These are phyloP conservation scores for Telfairia occidentalis DNA, from an alignment of 331 rosid species.

Conservation along the genomic window DNA sequence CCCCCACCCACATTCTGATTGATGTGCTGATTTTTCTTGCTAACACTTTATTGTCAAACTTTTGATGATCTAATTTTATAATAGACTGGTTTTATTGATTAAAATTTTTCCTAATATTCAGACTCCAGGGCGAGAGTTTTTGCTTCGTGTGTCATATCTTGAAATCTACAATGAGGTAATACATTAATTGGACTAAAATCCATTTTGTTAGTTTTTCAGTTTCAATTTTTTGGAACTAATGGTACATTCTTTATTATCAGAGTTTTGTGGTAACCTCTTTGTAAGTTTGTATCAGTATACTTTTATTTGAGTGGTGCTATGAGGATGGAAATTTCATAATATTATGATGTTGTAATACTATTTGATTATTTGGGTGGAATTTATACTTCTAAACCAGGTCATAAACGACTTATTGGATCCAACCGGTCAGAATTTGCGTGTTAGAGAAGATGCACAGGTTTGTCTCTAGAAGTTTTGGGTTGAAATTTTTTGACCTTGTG, in stretches of 20 bases:
- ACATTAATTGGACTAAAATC: neutral
- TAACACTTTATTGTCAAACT: neutral
- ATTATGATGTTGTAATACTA: neutral
- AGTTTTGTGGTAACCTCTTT: neutral
- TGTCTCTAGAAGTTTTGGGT: slow-evolving; percentile 13
- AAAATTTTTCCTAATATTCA: slow-evolving; percentile 21
- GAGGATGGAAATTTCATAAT: neutral
- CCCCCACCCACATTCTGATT: too few species aligned
- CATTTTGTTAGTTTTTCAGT: neutral
- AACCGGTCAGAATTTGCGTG: slow-evolving; percentile 95
- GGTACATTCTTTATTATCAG: neutral
- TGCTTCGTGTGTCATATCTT: slow-evolving; percentile 90
- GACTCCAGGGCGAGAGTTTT: slow-evolving; percentile 99
- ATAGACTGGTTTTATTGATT: neutral
- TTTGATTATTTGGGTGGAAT: slow-evolving; percentile 2
- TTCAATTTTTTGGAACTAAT: neutral
- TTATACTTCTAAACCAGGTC: slow-evolving; percentile 56
- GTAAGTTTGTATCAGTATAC: neutral
- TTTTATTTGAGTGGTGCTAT: neutral
- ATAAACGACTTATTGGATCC: slow-evolving; percentile 98
- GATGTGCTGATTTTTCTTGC: neutral
- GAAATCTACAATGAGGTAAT: slow-evolving; percentile 97
- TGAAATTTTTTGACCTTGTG: neutral
- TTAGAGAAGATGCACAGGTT: slow-evolving; percentile 99
- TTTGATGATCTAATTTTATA: neutral